Base-by-base conservation (phyloP, 2,329 filamentous ascomycete species). In the Hypoxylon sp. region DNA sequence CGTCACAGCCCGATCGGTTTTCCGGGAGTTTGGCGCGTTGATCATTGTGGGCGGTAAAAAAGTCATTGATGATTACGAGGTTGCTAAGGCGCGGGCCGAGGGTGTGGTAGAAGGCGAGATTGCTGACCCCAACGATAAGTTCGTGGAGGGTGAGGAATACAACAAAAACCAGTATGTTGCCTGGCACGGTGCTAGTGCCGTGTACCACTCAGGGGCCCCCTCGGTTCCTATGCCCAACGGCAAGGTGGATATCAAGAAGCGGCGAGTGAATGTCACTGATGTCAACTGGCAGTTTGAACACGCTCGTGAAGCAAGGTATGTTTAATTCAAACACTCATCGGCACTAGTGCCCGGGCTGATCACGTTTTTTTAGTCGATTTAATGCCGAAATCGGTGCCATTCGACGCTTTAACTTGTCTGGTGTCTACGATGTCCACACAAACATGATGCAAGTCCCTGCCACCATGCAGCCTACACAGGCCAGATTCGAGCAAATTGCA, bases 81-180 rank as follows among this genome's bases (percentile, higher is more conserved):
- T 92, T 37, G 80, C 89, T 30, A 89, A 89, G 69, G 90, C 90
- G 30, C 87, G 88, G 50, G 90, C 89, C 50, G 88, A 92, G 53
- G 94, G 94, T 20, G 89, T 89, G 24, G 85, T 92, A 2, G 94
- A 97, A 76, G 95, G 95, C 68, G 93, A 97, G 75, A 76, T 98
- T 22, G 95, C 94, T 17, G 95, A 98, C 73, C 94, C 94, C 0
- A 90, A 93, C 63, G 95, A 99, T 77, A 85, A 84, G 63, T 85
- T 94, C 43, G 86, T 93, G 24, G 85, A 86, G 7, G 91, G 90
- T 39, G 91, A 96, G 75, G 84, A 89, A n/a, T 99, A 99, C 84
- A 97, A 99, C 83, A 93, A 94, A 80, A 99, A 99, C 75, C 94
- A 97, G 77, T 99, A 97, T 74, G 95, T 99, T 26, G 95, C 95